Evolutionary conservation across 179 eudicot species (phyloP).

Genomic region (Heliamphora pulchella): DNA sequence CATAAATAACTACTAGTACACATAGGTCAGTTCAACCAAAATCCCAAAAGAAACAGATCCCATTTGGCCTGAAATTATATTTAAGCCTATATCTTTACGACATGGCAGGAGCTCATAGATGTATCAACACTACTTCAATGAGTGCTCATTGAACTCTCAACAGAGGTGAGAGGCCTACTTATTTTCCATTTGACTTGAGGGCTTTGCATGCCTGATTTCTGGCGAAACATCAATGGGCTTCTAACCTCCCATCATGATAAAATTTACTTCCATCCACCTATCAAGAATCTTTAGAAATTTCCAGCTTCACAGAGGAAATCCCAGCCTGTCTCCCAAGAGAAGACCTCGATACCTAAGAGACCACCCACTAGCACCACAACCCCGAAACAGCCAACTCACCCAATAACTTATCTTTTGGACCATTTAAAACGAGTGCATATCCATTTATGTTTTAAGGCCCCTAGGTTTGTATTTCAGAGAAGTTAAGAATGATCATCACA

Average conservation of each 20-base stretch:
- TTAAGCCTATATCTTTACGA: background rate
- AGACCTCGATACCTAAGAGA: background rate
- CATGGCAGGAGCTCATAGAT: background rate
- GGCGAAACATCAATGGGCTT: background rate
- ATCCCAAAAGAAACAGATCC: background rate
- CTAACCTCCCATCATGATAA: background rate
- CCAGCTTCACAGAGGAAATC: background rate
- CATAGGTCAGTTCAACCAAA: background rate
- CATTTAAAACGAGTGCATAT: background rate
- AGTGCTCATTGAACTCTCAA: background rate
- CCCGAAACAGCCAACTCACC: background rate
- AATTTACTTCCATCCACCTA: background rate
- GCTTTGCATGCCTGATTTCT: background rate
- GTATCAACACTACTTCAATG: background rate
- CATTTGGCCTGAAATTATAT: background rate
- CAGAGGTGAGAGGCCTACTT: background rate
- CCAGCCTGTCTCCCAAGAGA: background rate
- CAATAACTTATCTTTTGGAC: background rate
- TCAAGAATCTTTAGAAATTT: background rate
- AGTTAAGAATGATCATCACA: background rate
- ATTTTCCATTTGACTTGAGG: background rate
- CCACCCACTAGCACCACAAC: background rate
- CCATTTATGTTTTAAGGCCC: background rate
- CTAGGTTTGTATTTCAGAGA: background rate
- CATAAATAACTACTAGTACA: background rate